These are phyloP conservation scores for Corynespora cassiicola DNA, from an alignment of 2,329 filamentous ascomycete species.

Conservation along the genomic window DNA sequence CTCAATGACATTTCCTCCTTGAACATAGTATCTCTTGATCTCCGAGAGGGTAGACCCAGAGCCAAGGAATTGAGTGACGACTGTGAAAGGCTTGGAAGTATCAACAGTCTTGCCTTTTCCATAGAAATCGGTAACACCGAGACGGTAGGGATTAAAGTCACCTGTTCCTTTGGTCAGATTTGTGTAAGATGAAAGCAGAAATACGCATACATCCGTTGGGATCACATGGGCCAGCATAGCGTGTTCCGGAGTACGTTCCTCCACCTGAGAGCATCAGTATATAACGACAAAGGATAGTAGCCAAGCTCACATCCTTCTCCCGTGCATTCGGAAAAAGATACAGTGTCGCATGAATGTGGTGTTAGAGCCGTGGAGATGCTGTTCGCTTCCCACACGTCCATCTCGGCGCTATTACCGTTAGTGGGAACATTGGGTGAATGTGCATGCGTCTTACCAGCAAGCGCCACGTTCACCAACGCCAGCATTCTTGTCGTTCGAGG, in stretches of 20 bases:
- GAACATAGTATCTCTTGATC: constrained; percentile 53
- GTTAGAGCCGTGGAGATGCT: constrained; percentile 65
- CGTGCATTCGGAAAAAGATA: constrained; percentile 39
- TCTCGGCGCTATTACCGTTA: constrained; percentile 11
- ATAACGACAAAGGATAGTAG: too few species aligned
- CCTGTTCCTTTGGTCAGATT: too few species aligned
- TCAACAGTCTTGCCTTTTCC: constrained; percentile 56
- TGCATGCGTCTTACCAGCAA: too few species aligned
- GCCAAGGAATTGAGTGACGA: constrained; percentile 56
- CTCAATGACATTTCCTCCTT: constrained; percentile 52
- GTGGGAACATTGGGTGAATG: too few species aligned
- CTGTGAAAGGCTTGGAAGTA: constrained; percentile 44
- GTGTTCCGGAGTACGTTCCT: constrained; percentile 55
- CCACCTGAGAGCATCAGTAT: too few species aligned
- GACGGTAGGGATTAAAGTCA: constrained; percentile 63
- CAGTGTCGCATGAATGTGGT: constrained; percentile 64
- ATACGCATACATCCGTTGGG: constrained; percentile 62
- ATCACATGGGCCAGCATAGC: constrained; percentile 67
- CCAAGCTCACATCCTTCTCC: constrained; percentile 51
- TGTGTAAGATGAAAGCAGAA: too few species aligned
- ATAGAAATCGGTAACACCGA: constrained; percentile 67
- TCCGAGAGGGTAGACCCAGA: constrained; percentile 44
- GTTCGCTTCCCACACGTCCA: constrained; percentile 63
- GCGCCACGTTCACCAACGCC: constrained; percentile 61
- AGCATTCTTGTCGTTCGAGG: constrained; percentile 58